Evolutionary conservation across 2,329 filamentous ascomycete species (phyloP), one percentile per base, ranked within the genome.

Genomic region (Trichoderma arundinaceum): DNA sequence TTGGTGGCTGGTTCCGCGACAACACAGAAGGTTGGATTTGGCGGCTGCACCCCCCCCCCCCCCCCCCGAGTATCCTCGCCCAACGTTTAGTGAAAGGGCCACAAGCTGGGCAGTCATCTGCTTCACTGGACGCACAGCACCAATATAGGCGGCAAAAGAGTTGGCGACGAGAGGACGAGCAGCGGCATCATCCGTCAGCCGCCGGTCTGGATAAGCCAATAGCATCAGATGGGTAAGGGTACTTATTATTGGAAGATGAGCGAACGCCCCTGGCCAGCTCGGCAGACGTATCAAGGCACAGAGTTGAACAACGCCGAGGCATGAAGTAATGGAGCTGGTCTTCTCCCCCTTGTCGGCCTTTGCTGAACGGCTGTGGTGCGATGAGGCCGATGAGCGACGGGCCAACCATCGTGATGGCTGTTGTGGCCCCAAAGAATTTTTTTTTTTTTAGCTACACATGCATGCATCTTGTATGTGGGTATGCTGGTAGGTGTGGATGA

Each of bases 161-260:
- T 12, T n/a, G 32, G 32, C 10, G 12, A 19, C 8, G 19, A 64
- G 43, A 57, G 52, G 22, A 32, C 13, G 15, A 53, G 15, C 32
- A 13, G 33, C 51, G 19, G 10, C 22, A 28, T 38, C 56, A 38
- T 13, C 46, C 12, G 39, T 43, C 43, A 60, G 48, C 33, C 33
- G 39, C 12, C 53, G 41, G 39, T 35, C 19, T 43, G 53, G 32
- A 46, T 28, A 53, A 46, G 53, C 58, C 65, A 56, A 62, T 63
- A 51, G 51, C 49, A 63, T 54, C 49, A 19, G 49, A 39, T 64
- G 46, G 64, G 53, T 58, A 66, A 66, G 65, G 65, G 52, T 52
- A 66, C 46, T 48, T 52, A 66, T 46, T 48, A 28, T 28, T 28
- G 22, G 58, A 6, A 10, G 22, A 52, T 19, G 43, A 49, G 33